phyloP scores from a whole-genome alignment of 305 asterid species.

The Rubia tinctorum region DNA sequence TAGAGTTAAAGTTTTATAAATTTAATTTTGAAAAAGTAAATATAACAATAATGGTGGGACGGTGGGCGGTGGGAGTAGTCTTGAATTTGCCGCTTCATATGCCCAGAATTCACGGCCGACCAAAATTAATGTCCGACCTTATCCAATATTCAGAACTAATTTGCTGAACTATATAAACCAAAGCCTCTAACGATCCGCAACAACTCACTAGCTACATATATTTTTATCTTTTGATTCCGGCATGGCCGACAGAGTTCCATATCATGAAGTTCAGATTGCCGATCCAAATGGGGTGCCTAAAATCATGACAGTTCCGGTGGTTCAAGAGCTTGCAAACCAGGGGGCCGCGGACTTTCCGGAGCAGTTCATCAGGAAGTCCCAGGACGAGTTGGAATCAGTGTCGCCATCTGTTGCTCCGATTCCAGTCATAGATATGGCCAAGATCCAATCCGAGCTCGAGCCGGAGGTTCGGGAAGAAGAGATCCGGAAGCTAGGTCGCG shows the following conservation, averaged over 20 bases:
- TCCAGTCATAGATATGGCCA: slow-evolving; percentile 25
- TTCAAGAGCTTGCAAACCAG: slow-evolving; percentile 36
- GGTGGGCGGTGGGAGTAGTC: no score
- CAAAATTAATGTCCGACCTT: no score
- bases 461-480: slow-evolving; percentile 19
- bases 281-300: slow-evolving; percentile 25
- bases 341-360: slow-evolving; percentile 24
- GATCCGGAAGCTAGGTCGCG: slow-evolving; percentile 30
- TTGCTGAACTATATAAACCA: no score
- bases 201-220: no score
- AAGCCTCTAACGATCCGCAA: no score
- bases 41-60: no score
- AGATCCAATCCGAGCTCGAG: slow-evolving; percentile 1
- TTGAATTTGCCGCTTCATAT: no score
- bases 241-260: slow-evolving; percentile 8
- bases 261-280: slow-evolving; percentile 26
- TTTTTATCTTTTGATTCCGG: no score
- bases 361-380: slow-evolving; percentile 23
- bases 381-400: not conserved
- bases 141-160: no score
- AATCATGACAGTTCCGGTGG: slow-evolving; percentile 31
- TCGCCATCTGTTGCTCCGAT: slow-evolving; percentile 10
- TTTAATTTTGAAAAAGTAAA: no score
- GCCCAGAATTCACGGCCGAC: no score
- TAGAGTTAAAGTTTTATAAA: no score